Percentiles rank a stretch among this genome's conserved stretches.
These are phyloP conservation scores for Ceratocystis diversiconidia DNA, from an alignment of 2,329 filamentous ascomycete genomes.

Conservation along the genomic window DNA sequence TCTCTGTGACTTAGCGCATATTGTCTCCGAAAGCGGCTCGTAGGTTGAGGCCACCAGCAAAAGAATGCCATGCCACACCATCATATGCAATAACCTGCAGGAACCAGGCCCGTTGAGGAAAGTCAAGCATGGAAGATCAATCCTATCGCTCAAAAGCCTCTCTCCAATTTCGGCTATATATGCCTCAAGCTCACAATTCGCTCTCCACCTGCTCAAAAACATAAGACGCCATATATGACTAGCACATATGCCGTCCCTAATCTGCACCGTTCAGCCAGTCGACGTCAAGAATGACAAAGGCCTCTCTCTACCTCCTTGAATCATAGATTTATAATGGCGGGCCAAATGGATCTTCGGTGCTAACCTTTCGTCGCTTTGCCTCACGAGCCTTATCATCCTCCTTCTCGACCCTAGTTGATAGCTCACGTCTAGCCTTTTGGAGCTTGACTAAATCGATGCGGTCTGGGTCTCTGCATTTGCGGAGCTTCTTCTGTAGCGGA, in stretches of 20 bases:
- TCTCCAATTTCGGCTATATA: too few species aligned
- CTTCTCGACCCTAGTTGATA: conserved; percentile 30
- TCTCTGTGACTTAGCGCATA: neutral
- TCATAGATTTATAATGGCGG: conserved; percentile 23
- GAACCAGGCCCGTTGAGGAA: neutral
- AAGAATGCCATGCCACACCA: neutral
- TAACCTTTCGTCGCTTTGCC: conserved; percentile 34
- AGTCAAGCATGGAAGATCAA: neutral
- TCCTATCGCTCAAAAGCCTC: neutral
- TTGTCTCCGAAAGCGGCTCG: neutral
- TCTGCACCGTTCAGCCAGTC: neutral
- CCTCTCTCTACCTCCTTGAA: neutral
- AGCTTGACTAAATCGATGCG: conserved; percentile 57
- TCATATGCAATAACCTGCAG: neutral
- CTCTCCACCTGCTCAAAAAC: neutral
- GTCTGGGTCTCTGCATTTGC: conserved; percentile 58
- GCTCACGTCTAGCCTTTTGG: conserved; percentile 48
- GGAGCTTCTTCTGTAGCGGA: conserved; percentile 53
- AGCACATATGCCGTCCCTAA: neutral
- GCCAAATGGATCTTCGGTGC: conserved; percentile 36
- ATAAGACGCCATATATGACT: neutral
- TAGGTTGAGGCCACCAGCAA: neutral
- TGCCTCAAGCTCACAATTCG: neutral
- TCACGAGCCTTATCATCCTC: conserved; percentile 30
- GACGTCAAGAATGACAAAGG: neutral